Conservation (phyloP, 163 green algal genomes). For the Scenedesmus sp. region DNA sequence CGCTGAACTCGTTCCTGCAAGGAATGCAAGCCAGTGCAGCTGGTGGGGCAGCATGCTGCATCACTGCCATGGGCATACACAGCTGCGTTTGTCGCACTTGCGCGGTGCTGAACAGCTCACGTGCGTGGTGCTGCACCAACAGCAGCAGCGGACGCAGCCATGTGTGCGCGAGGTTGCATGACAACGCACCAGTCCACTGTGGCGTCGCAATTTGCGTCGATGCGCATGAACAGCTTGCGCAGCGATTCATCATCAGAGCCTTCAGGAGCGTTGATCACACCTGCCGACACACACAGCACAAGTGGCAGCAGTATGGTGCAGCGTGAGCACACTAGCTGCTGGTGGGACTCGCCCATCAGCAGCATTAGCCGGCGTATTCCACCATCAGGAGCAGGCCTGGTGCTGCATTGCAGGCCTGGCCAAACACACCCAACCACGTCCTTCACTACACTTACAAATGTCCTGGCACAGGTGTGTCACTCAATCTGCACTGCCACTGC, state of each 20-base stretch:
- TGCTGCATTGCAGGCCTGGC: no score
- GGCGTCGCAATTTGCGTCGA: constrained; percentile 47
- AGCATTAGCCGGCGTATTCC: background rate
- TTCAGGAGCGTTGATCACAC: constrained; percentile 16
- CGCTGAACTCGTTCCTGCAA: constrained; percentile 50
- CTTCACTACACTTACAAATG: no score
- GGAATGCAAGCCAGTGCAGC: background rate
- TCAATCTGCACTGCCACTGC: no score
- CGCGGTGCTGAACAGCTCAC: background rate
- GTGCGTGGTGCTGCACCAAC: background rate
- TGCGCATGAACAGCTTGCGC: constrained; percentile 48
- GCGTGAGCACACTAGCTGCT: background rate
- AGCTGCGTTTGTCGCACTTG: background rate
- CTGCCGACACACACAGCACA: background rate
- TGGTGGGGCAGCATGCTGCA: background rate
- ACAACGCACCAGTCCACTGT: constrained; percentile 28
- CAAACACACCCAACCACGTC: no score
- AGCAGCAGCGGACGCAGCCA: background rate
- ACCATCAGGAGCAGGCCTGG: no score
- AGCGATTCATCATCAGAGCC: constrained; percentile 30
- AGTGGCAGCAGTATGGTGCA: background rate
- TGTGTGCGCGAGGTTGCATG: background rate
- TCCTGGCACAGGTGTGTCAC: no score
- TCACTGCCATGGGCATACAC: background rate
- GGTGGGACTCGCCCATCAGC: background rate